A percentile compares a stretch with the other conserved stretches of the same genome.
These are phyloP conservation scores for Eucalyptus rudis DNA, from an alignment of 345 rosid species.

Conservation along the genomic window DNA sequence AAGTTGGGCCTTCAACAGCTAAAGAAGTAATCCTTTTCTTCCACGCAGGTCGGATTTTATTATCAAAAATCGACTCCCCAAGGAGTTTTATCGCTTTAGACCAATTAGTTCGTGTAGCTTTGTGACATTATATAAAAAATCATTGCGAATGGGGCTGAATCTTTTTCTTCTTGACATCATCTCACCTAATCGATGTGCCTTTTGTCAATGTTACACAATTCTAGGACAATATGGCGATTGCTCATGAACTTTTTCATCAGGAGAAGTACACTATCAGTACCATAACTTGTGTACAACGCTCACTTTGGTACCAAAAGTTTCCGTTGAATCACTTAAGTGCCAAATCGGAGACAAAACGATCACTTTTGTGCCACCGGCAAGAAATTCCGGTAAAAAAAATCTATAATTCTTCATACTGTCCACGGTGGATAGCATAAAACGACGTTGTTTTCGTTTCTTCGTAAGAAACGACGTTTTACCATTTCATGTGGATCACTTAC, in stretches of 20 bases:
- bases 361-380: too few relatives aligned
- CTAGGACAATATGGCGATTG: rapidly evolving
- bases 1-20: background rate
- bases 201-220: background rate
- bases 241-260: background rate
- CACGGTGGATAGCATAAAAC: too few relatives aligned
- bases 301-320: too few relatives aligned
- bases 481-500: too few relatives aligned
- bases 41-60: background rate
- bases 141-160: background rate
- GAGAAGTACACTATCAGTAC: too few relatives aligned
- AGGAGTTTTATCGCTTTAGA: background rate
- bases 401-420: too few relatives aligned
- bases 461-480: too few relatives aligned
- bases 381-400: too few relatives aligned
- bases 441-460: too few relatives aligned
- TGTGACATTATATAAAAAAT: background rate
- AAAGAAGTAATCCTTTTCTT: background rate
- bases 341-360: too few relatives aligned
- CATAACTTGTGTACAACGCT: too few relatives aligned
- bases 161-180: background rate
- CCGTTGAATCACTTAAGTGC: too few relatives aligned
- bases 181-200: background rate
- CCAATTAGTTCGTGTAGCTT: background rate
- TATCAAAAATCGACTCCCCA: background rate